Percentiles rank a stretch among this genome's conserved stretches.
These are phyloP conservation scores for Colletotrichum chrysophilum DNA, from an alignment of 2,329 filamentous ascomycete genomes.

Conservation along the genomic window DNA sequence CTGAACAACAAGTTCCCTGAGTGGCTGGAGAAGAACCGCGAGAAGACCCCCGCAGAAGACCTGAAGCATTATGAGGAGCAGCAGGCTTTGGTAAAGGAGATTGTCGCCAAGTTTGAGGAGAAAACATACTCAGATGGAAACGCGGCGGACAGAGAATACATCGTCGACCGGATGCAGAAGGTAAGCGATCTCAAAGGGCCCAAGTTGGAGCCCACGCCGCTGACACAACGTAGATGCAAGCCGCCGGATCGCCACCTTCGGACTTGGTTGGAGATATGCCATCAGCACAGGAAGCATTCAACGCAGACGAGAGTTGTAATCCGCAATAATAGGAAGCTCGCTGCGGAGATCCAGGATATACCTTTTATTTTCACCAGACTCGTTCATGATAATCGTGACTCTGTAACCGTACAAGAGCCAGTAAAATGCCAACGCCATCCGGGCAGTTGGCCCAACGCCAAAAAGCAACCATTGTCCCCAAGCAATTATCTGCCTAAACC, in stretches of 20 bases:
- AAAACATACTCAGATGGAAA: conserved; percentile 83
- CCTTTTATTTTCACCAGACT: conserved; percentile 27
- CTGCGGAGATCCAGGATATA: conserved; percentile 1
- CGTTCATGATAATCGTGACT: not conserved
- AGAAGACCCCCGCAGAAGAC: conserved; percentile 71
- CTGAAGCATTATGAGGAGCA: conserved; percentile 83
- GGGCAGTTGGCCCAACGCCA: not conserved
- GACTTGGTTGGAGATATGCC: conserved; percentile 92
- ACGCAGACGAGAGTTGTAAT: conserved; percentile 66
- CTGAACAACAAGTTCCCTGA: conserved; percentile 88
- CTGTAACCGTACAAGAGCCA: not conserved
- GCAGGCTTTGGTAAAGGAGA: conserved; percentile 79
- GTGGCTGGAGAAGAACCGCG: conserved; percentile 83
- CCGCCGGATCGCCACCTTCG: conserved; percentile 84
- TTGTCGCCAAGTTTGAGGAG: conserved; percentile 88
- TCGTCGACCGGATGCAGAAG: conserved; percentile 98
- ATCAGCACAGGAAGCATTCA: conserved; percentile 76
- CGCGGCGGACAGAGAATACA: conserved; percentile 82
- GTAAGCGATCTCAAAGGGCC: conserved; percentile 52
- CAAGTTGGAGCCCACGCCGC: not conserved
- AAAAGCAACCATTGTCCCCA: not conserved
- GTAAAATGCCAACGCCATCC: not conserved
- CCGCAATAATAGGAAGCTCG: conserved; percentile 55
- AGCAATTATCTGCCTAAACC: not conserved
- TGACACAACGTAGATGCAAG: conserved; percentile 81